phyloP scores from a whole-genome alignment of 1,139 yeast species.

The Yamadazyma triangularis region DNA sequence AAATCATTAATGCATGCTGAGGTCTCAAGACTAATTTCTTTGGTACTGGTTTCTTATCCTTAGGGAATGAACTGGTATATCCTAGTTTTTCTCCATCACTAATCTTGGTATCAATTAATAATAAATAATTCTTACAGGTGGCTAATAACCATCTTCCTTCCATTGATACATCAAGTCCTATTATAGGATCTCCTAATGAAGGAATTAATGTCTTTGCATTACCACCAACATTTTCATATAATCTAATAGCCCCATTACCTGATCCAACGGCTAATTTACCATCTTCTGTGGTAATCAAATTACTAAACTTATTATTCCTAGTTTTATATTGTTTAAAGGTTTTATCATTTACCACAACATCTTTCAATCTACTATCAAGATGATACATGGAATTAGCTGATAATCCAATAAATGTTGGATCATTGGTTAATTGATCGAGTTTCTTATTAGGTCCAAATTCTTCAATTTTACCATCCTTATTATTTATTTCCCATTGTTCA shows the following conservation, averaged over 20 bases:
- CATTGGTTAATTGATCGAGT: constrained; percentile 68
- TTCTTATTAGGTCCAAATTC: constrained; percentile 67
- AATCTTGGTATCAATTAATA: constrained; percentile 63
- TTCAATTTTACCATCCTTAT: constrained; percentile 39
- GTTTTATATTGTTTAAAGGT: constrained; percentile 42
- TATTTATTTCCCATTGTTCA: constrained; percentile 67
- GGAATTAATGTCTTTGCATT: constrained; percentile 77
- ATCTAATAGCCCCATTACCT: constrained; percentile 66
- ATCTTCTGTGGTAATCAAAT: constrained; percentile 65
- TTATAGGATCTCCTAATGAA: constrained; percentile 71
- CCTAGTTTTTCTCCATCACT: constrained; percentile 56
- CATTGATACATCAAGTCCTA: constrained; percentile 65
- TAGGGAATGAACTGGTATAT: constrained; percentile 60
- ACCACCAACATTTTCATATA: constrained; percentile 66
- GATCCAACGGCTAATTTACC: constrained; percentile 80
- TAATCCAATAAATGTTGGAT: constrained; percentile 69
- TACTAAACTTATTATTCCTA: constrained; percentile 52
- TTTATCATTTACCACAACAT: constrained; percentile 48
- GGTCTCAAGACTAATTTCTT: constrained; percentile 64
- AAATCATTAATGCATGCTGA: constrained; percentile 67
- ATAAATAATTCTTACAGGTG: constrained; percentile 66
- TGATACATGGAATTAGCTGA: constrained; percentile 62
- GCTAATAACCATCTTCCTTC: constrained; percentile 83
- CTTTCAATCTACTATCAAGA: constrained; percentile 72
- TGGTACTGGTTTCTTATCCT: constrained; percentile 65